Base-by-base conservation (phyloP, 2,329 filamentous ascomycete species). In the Aspergillus pseudoviridinutans region DNA sequence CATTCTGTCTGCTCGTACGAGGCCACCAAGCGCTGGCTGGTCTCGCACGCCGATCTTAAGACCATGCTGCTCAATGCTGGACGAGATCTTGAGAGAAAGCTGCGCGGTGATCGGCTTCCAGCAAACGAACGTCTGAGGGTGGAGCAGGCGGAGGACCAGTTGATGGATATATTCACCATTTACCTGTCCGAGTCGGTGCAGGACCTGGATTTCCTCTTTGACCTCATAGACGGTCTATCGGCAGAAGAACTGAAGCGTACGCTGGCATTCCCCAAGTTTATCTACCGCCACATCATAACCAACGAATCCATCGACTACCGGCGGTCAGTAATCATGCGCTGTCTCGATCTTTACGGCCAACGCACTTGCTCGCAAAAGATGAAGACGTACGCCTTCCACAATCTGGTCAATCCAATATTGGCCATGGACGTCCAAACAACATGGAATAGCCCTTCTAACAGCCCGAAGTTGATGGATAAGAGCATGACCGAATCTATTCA, bases 391-490 rank as follows among this genome's bases (percentile, higher is more conserved):
- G 80, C 95, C 38, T 87, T 99, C 70, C 91, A 91, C 71, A 87
- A 96, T 71, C 83, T 99, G 32, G 90, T 97, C 63, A 99, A 97
- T 68, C 95, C 94, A 0, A 96, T 97, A 42, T 85, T 99, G 55
- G 92, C 93, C 3, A 96, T 93, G 89, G 94, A 99, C 74, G 88
- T 96, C 42, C 93, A 94, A 84, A 86, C 88, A 25, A 88, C 89
- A 58, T 94, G 91, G 73, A 82, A 84, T 29, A 80, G 79, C 55
- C 75, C 78, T 44, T 80, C 82, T 42, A 81, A 81, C 62, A 83
- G 82, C 3, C 88, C 86, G 14, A 88, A 87, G 57, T 79, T 99
- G 22, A 89, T 97, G 76, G 92, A 99, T 71, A 89, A 88, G 70
- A 80, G 85, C 50, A 87, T 99, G 76, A 92, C 94, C 35, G 92